Base-by-base conservation (phyloP, 768 basidiomycete genomes). In the Kwoniella pini region DNA sequence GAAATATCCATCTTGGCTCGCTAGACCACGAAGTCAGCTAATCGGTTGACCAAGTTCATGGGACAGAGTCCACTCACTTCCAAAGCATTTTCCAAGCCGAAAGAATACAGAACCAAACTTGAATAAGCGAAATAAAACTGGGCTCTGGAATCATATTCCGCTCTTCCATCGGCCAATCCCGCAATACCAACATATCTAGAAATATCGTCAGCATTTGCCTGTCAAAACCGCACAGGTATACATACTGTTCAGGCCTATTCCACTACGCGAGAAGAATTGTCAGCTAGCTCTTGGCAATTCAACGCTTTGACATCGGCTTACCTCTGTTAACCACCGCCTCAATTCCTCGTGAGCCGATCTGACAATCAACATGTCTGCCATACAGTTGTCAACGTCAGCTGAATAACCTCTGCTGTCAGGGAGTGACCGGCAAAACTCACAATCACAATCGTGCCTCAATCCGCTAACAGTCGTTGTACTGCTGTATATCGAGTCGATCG, bases 41-140 rank as follows among this genome's bases (percentile, higher is more conserved):
- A 45, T 6, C 24, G 12, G 39, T 17, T 28, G 27, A 36, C 5
- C 10, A 13, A 26, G 9, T 17, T 36, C 1, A 22, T 26, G 15
- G 26, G 45, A 19, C 10, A 24, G 38, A 13, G 11, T 11, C 6
- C 10, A 50, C 62, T n/a, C 22, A 59, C 61, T 78, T 95, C 94
- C 57, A 97, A 80, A n/a, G 95, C 91, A 72, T 95, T 90, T 77
- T 99, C 94, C 42, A 99, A 83, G 11, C 95, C 95, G 69, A 99
- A 99, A 1, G 94, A 95, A 74, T 96, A 93, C 59, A 97, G 81
- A 36, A 96, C 90, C 52, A 99, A 84, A 4, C 69, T 66, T 24
- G 87, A 85, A 70, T 95, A 95, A 74, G 90, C 84, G 80, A 84
- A 88, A 76, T 91, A 91, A 73, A 92, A 94, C 65, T 84, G 81